These are phyloP conservation scores for Monilinia vaccinii-corymbosi DNA, from an alignment of 2,329 filamentous ascomycete species.

Conservation along the genomic window DNA sequence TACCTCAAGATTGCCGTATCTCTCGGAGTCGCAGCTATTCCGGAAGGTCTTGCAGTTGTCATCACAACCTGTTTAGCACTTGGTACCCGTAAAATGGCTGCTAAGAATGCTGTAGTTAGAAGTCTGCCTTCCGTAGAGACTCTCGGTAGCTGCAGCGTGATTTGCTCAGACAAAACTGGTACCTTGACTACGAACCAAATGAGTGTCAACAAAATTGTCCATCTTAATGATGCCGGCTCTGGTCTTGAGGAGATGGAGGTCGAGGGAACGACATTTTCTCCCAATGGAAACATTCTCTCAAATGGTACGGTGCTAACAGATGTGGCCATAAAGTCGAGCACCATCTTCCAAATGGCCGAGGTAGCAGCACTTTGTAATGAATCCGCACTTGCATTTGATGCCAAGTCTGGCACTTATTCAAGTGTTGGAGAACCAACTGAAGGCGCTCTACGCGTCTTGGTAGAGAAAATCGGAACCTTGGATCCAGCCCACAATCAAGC, in stretches of 20 bases:
- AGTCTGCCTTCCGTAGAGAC: conserved; percentile 96
- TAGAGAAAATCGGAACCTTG: conserved; percentile 84
- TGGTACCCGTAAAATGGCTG: conserved; percentile 96
- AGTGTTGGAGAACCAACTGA: conserved; percentile 93
- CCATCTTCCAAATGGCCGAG: conserved; percentile 67
- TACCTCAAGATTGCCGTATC: conserved; percentile 99
- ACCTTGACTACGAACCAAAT: conserved; percentile 98
- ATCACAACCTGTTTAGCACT: conserved; percentile 97
- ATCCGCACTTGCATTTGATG: conserved; percentile 71
- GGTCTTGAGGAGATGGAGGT: conserved; percentile 80
- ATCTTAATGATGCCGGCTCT: conserved; percentile 63
- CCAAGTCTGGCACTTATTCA: conserved; percentile 62
- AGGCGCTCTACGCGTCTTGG: conserved; percentile 80
- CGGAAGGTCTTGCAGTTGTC: conserved; percentile 92
- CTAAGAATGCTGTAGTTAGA: conserved; percentile 94
- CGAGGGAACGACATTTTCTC: conserved; percentile 86
- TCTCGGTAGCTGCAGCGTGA: conserved; percentile 96
- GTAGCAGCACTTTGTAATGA: conserved; percentile 81
- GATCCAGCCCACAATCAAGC: conserved; percentile 40
- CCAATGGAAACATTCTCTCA: conserved; percentile 62
- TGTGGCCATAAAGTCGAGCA: conserved; percentile 61
- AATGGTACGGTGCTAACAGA: conserved; percentile 61
- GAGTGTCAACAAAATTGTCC: conserved; percentile 91
- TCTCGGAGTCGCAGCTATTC: conserved; percentile 93
- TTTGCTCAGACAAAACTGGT: conserved; percentile 98